Evolutionary conservation across 169 alveolate genomes (phyloP).

Genomic region (Plasmodium inui): DNA sequence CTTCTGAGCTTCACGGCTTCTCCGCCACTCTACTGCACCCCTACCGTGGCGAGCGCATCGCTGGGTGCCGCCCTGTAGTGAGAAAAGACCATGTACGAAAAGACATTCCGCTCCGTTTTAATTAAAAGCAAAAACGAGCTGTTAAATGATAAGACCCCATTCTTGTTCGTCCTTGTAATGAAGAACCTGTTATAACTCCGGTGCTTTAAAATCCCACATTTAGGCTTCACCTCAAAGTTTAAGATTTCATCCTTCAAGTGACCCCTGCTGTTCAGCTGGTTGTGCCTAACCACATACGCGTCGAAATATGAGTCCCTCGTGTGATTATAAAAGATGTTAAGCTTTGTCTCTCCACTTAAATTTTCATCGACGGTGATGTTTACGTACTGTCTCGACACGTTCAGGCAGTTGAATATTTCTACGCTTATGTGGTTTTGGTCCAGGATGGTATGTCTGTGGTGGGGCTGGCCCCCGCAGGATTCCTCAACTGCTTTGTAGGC

Average conservation of each 20-base stretch:
- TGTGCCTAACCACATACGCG: conserved; percentile 31
- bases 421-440: conserved; percentile 21
- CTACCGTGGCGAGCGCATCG: conserved; percentile 5
- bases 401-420: conserved; percentile 39
- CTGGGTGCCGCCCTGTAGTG: conserved; percentile 1
- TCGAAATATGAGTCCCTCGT: conserved; percentile 44
- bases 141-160: background rate
- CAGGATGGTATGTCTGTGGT: background rate
- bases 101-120: conserved; percentile 30
- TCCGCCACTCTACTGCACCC: background rate
- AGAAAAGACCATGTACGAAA: conserved; percentile 41
- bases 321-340: conserved; percentile 44
- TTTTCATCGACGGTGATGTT: conserved; percentile 22
- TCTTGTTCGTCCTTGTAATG: conserved; percentile 28
- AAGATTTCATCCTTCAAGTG: background rate
- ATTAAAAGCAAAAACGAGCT: conserved; percentile 20
- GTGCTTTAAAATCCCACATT: conserved; percentile 43
- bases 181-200: conserved; percentile 14
- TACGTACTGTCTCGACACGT: conserved; percentile 23
- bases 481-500: background rate
- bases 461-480: background rate
- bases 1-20: too few species aligned
- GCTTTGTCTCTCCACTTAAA: conserved; percentile 33
- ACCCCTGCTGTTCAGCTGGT: background rate
- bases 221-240: conserved; percentile 18